Evolutionary conservation across 2,329 filamentous ascomycete genomes (phyloP).

Genomic region (Alternaria metachromatica): DNA sequence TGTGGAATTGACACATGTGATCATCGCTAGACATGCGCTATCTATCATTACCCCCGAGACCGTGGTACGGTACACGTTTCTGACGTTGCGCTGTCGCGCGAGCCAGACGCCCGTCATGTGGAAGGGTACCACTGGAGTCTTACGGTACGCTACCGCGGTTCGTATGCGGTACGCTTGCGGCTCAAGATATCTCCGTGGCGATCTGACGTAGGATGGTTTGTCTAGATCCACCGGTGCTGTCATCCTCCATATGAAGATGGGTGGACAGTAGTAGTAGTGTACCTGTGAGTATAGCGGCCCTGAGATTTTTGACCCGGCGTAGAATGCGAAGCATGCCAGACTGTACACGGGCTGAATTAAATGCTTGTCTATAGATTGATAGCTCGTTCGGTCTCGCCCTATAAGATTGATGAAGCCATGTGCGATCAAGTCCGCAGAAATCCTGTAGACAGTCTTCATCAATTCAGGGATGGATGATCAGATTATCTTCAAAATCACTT

Average conservation of each 20-base stretch:
- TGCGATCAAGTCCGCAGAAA: background rate
- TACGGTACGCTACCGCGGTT: background rate
- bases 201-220: background rate
- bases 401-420: background rate
- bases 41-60: background rate
- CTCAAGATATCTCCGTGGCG: background rate
- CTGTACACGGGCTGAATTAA: background rate
- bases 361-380: background rate
- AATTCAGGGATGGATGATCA: background rate
- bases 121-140: background rate
- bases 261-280: background rate
- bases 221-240: background rate
- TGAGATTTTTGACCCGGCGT: background rate
- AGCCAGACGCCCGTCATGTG: background rate
- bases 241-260: background rate
- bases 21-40: background rate
- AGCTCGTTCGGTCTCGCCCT: background rate
- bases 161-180: background rate
- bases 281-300: background rate
- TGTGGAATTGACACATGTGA: background rate
- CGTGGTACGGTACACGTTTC: background rate
- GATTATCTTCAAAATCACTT: background rate
- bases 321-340: background rate
- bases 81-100: background rate
- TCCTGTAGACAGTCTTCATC: background rate